Percentiles rank a stretch among this genome's conserved stretches.
Evolutionary conservation across 306 rosid species (phyloP).

Genomic region (Rubus idaeus): DNA sequence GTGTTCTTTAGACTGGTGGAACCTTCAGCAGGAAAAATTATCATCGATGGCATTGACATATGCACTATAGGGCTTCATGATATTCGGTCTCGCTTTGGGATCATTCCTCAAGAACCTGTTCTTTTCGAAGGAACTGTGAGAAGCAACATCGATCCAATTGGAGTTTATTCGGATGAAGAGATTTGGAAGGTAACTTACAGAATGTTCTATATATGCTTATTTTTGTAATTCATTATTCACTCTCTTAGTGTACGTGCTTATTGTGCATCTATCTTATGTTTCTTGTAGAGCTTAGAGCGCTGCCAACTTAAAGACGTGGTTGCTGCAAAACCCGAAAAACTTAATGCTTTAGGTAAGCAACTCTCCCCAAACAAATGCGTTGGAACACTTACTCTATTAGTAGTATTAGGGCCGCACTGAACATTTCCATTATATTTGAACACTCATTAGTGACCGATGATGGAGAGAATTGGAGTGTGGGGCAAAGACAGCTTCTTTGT

Average conservation of each 20-base stretch:
- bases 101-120: conserved; percentile 98
- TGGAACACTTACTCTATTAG: too few relatives aligned
- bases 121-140: conserved; percentile 96
- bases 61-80: conserved; percentile 80
- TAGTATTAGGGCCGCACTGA: background rate
- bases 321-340: conserved; percentile 78
- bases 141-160: conserved; percentile 82
- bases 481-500: conserved; percentile 94
- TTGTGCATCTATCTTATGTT: conserved; percentile 11
- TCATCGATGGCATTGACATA: conserved; percentile 81
- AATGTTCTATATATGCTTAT: background rate
- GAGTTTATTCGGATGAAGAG: conserved; percentile 71
- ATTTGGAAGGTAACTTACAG: conserved; percentile 75
- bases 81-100: conserved; percentile 86
- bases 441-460: conserved; percentile 57
- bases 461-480: conserved; percentile 99
- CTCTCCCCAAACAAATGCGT: background rate
- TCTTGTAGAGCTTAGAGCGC: conserved; percentile 69
- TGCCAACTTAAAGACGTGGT: conserved; percentile 91
- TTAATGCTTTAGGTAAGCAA: conserved; percentile 64
- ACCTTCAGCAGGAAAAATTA: conserved; percentile 82
- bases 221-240: background rate
- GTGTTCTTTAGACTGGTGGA: conserved; percentile 95
- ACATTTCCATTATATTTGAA: conserved; percentile 3
- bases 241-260: background rate